Conservation (phyloP, 2,329 filamentous ascomycete genomes). For the Lachnellula occidentalis region DNA sequence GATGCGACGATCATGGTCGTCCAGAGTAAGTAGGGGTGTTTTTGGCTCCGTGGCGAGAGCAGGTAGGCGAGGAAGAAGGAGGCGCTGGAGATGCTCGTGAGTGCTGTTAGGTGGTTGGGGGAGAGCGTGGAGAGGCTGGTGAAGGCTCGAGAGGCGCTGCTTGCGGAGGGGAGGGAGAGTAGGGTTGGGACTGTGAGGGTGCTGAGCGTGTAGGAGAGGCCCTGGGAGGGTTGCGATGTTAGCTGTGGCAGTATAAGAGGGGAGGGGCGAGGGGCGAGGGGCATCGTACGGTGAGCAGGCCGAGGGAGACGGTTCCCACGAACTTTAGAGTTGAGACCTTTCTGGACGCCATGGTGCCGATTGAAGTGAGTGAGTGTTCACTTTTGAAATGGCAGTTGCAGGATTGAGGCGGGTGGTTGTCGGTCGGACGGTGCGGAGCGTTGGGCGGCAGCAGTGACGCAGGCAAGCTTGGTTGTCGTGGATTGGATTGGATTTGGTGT, state of each 20-base stretch:
- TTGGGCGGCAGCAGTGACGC: background rate
- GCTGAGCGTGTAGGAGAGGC: slow-evolving; percentile 80
- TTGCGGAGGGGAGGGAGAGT: slow-evolving; percentile 72
- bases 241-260: background rate
- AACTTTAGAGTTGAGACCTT: slow-evolving; percentile 82
- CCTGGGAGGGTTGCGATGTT: slow-evolving; percentile 45
- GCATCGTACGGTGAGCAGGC: slow-evolving; percentile 70
- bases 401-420: background rate
- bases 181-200: slow-evolving; percentile 74
- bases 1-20: slow-evolving; percentile 62
- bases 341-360: slow-evolving; percentile 52
- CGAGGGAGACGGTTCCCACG: slow-evolving; percentile 83
- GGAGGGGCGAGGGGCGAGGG: slow-evolving; percentile 5
- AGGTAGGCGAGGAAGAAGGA: slow-evolving; percentile 73
- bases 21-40: slow-evolving; percentile 90
- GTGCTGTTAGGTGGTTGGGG: slow-evolving; percentile 58
- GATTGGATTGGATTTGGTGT: background rate
- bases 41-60: slow-evolving; percentile 66
- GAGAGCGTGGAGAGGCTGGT: slow-evolving; percentile 59
- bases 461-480: background rate
- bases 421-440: background rate
- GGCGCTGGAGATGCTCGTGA: slow-evolving; percentile 63
- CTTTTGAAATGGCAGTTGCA: slow-evolving; percentile 5
- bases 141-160: slow-evolving; percentile 65
- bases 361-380: background rate